Base-by-base conservation (phyloP, 2,329 filamentous ascomycete genomes). In the Phaeophleospora eucalypticola region DNA sequence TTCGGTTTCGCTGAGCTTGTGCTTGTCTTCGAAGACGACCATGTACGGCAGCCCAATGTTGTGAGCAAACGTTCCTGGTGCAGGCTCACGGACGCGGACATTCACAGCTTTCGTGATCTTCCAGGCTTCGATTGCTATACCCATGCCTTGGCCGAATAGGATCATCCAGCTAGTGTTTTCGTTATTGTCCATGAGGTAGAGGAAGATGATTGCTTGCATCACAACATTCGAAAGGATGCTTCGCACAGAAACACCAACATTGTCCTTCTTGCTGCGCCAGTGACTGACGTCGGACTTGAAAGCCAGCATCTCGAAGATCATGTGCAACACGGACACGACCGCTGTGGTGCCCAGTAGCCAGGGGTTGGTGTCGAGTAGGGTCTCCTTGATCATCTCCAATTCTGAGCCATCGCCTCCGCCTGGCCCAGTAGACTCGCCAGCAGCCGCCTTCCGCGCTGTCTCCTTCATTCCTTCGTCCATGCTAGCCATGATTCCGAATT, bases 91-190 rank as follows among this genome's bases (percentile, higher is more conserved):
- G 48, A 97, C 60, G 45, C 89, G 84, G 47, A 98, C 87, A 62
- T 98, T 82, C 60, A 97, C 93, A 0, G 90, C 82, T 42, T 95
- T 97, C 8, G 93, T 98, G 60, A 98, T 84, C 71, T 98, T 98
- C 93, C 93, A 98, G 36, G 83, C 82, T 68, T 88, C 84, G 40
- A 88, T 77, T 1, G 84, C 68, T 46, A 88, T 87, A 41, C 90
- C 89, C 52, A 95, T 82, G 16, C 86, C 93, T 72, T 98, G 93
- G 9, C 88, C 86, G 41, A 90, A 89, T 16, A 98, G 76, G 59
- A 98, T 97, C 89, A 98, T 97, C 91, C 91, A 98, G 55, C 87
- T 95, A 0, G 93, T 98, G 67, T 93, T 94, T 48, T 96, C 89
- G 57, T 89, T 94, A 74, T 98, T 97, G 73, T 98, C 93, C 61